Base-by-base conservation (phyloP, 108 stramenopile genomes). In the Nitzschia palea region DNA sequence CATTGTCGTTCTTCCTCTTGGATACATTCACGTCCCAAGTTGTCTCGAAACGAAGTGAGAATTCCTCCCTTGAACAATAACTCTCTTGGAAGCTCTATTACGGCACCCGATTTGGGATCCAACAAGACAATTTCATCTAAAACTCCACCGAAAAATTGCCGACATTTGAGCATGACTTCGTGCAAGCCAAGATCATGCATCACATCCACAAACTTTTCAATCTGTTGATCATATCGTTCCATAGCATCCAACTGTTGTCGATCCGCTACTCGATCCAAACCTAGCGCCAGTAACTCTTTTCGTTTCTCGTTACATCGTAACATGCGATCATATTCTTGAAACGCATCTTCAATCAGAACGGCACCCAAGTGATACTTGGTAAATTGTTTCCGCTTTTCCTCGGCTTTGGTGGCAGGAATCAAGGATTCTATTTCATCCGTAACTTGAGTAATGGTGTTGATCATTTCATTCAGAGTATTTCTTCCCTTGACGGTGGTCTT, bases 331-430 rank as follows among this genome's bases (percentile, higher is more conserved):
- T 70, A 70, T 42, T 61, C 48, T 30, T 31, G 28, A 37, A 70
- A 70, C 20, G 23, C 34, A 52, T 70, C 44, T 20, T 43, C 27
- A 10, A 70, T 34, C 6, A 70, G 47, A 12, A 62, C 25, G 17
- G 50, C 59, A 15, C 70, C 70, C 45, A 70, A 42, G 9, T 62
- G 60, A 35, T 37, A 70, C 48, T 70, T 70, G 60, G 30, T 70
- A 42, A 60, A 70, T 28, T 42, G 35, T 3, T 20, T 18, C 2
- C 3, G 44, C 48, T 36, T 44, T 30, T 70, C 70, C 34, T 60
- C 60, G 28, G 28, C 29, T 18, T 15, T 18, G 3, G 59, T 70
- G 9, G 58, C 32, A 31, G 70, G 70, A 12, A 47, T 52, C 12
- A 67, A n/a, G 10, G 23, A 25, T 17, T 59, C 18, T 5, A 48